Percentiles rank a stretch among this genome's conserved stretches.
phyloP scores from a whole-genome alignment of 768 basidiomycete species.

The Boletus huronensis region DNA sequence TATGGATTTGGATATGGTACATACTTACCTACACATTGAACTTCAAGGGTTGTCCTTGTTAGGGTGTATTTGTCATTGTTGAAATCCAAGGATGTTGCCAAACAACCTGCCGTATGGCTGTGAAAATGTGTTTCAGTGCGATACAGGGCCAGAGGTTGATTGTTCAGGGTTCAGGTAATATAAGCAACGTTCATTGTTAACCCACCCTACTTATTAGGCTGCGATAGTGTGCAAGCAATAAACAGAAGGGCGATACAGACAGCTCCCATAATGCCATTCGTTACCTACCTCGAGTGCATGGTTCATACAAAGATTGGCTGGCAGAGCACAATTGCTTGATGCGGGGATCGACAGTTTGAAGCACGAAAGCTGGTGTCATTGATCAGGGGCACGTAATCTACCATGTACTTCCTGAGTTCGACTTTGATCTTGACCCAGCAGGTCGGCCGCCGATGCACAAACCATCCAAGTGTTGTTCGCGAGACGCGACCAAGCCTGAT shows the following conservation, averaged over 20 bases:
- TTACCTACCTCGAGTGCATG: not conserved
- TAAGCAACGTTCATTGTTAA: not conserved
- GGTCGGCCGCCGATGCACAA: too few species aligned
- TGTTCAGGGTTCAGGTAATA: not conserved
- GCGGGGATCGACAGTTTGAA: not conserved
- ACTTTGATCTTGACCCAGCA: not conserved
- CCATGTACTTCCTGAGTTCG: not conserved
- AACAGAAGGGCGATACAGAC: not conserved
- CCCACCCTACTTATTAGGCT: not conserved
- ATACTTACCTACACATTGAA: slow-evolving; percentile 5
- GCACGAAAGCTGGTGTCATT: not conserved
- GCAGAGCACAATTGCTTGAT: not conserved
- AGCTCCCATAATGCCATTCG: not conserved
- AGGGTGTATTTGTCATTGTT: slow-evolving; percentile 15
- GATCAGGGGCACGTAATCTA: not conserved
- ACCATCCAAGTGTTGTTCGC: not conserved
- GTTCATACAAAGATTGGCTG: not conserved
- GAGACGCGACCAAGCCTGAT: not conserved
- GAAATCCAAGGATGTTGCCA: slow-evolving; percentile 8
- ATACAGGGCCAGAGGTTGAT: not conserved
- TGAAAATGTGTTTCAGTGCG: not conserved
- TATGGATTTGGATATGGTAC: slow-evolving; percentile 21
- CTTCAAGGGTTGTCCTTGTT: slow-evolving; percentile 1
- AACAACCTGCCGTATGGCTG: slow-evolving; percentile 1
- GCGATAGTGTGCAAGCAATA: not conserved